Evolutionary conservation across 1,284 basidiomycete genomes (phyloP).

Genomic region (Microbotryum silenes-acaulis): DNA sequence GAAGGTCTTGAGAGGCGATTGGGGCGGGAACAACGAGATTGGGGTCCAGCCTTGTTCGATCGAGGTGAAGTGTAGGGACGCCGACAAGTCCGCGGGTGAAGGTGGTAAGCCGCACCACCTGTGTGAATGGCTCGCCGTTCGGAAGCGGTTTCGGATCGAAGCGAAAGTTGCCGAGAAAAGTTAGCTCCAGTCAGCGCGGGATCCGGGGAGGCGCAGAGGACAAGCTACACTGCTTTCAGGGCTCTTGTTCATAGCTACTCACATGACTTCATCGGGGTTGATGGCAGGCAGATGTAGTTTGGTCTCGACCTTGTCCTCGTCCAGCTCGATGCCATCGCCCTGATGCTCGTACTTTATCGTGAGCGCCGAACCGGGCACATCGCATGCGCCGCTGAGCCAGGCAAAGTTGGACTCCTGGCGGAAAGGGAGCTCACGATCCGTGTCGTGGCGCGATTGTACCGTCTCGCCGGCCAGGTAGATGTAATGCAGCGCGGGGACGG

Average conservation of each 20-base stretch:
- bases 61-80: slow-evolving; percentile 14
- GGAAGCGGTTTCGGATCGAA: slow-evolving; percentile 10
- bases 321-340: slow-evolving; percentile 42
- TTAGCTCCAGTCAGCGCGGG: too few relatives aligned
- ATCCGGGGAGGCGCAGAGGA: too few relatives aligned
- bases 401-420: slow-evolving; percentile 75
- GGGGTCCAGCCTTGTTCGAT: slow-evolving; percentile 56
- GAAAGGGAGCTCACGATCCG: slow-evolving; percentile 70
- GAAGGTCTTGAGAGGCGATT: slow-evolving; percentile 36
- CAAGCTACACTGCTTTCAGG: too few relatives aligned
- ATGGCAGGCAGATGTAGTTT: slow-evolving; percentile 18
- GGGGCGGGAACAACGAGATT: slow-evolving; percentile 71
- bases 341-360: slow-evolving; percentile 50
- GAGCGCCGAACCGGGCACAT: slow-evolving; percentile 59
- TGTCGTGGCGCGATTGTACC: slow-evolving; percentile 16
- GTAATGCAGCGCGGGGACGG: slow-evolving; percentile 22
- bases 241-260: background rate
- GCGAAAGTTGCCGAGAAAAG: background rate
- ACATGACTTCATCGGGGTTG: slow-evolving; percentile 16
- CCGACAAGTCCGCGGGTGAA: slow-evolving; percentile 52
- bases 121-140: slow-evolving; percentile 50
- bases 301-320: slow-evolving; percentile 45
- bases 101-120: slow-evolving; percentile 38
- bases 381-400: slow-evolving; percentile 67
- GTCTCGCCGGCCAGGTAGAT: slow-evolving; percentile 22